Evolutionary conservation across 768 basidiomycete genomes (phyloP).

Genomic region (Kwoniella europaea): DNA sequence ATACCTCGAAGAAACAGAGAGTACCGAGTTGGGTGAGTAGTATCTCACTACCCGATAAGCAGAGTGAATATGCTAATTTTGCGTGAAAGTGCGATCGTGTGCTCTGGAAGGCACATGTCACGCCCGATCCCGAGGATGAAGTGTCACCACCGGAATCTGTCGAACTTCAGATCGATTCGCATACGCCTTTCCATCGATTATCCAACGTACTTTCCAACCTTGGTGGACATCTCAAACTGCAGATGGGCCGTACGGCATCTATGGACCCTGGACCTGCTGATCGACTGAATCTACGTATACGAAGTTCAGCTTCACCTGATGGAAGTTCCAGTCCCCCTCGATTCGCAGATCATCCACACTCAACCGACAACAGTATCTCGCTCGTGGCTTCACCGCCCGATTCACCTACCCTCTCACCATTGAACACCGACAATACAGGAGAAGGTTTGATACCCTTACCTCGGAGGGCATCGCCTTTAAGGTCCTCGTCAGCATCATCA

Average conservation of each 20-base stretch:
- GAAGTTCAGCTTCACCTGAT: conserved; percentile 16
- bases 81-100: conserved; percentile 55
- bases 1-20: conserved; percentile 56
- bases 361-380: conserved; percentile 2
- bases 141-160: conserved; percentile 6
- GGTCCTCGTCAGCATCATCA: not conserved
- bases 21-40: conserved; percentile 58
- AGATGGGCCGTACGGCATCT: conserved; percentile 30
- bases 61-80: not conserved
- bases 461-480: conserved; percentile 10
- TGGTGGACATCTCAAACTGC: conserved; percentile 32
- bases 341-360: not conserved
- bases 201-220: conserved; percentile 36
- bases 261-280: conserved; percentile 38
- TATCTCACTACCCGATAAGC: conserved; percentile 34
- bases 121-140: conserved; percentile 34
- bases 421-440: not conserved
- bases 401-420: conserved; percentile 7
- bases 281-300: conserved; percentile 23
- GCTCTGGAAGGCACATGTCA: conserved; percentile 54
- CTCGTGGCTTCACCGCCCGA: conserved; percentile 19
- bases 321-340: not conserved
- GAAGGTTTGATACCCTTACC: conserved; percentile 21
- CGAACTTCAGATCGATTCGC: not conserved
- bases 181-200: conserved; percentile 28